These are phyloP conservation scores for Cutaneotrichosporon cutaneum DNA, from an alignment of 1,284 basidiomycete genomes.

Conservation along the genomic window DNA sequence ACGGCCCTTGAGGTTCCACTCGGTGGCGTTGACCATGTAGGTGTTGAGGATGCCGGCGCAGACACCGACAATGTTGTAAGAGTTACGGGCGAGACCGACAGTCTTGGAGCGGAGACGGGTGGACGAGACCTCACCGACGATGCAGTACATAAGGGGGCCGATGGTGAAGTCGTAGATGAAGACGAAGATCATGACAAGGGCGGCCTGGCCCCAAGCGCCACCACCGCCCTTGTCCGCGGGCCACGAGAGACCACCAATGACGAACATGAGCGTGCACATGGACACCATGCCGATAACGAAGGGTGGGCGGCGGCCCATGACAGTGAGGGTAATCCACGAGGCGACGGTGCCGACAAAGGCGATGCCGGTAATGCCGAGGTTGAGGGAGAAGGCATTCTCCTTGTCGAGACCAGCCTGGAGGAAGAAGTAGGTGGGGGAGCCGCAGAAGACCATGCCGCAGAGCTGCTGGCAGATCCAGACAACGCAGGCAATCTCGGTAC, in stretches of 20 bases:
- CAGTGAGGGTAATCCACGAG: slow-evolving; percentile 45
- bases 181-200: slow-evolving; percentile 31
- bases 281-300: slow-evolving; percentile 53
- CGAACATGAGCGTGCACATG: slow-evolving; percentile 52
- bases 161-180: slow-evolving; percentile 35
- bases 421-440: slow-evolving; percentile 32
- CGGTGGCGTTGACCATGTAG: slow-evolving; percentile 26
- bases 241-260: slow-evolving; percentile 49
- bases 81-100: slow-evolving; percentile 54
- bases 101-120: slow-evolving; percentile 56
- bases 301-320: slow-evolving; percentile 53
- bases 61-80: slow-evolving; percentile 48
- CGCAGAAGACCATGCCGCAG: slow-evolving; percentile 29
- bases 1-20: slow-evolving; percentile 32
- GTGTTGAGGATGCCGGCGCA: slow-evolving; percentile 21
- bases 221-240: slow-evolving; percentile 3
- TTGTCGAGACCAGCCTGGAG: slow-evolving; percentile 23
- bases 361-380: slow-evolving; percentile 50
- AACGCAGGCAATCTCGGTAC: slow-evolving; percentile 23
- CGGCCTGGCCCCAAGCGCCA: slow-evolving; percentile 22
- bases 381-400: slow-evolving; percentile 29
- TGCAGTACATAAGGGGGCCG: slow-evolving; percentile 51
- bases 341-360: slow-evolving; percentile 50
- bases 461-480: slow-evolving; percentile 27
- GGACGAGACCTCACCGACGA: slow-evolving; percentile 53